Percentiles rank a stretch among this genome's conserved stretches.
Conservation (phyloP, 2,329 filamentous ascomycete species). For the Elsinoe ampelina region DNA sequence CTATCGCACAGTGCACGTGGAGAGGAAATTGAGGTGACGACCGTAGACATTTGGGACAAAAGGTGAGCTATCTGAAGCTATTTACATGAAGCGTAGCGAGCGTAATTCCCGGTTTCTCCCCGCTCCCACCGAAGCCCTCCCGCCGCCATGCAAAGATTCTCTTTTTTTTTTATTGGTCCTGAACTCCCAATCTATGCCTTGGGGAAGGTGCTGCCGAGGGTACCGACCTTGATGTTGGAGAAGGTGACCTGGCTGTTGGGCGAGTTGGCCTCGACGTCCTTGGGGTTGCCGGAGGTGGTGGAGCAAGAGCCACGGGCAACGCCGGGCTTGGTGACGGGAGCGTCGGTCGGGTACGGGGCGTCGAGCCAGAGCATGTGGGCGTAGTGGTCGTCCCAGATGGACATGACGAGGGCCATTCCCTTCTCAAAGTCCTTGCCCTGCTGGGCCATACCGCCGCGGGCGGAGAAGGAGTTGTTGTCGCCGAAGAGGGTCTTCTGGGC, state of each 20-base stretch:
- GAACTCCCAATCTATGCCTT: background rate
- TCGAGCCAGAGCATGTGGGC: constrained; percentile 69
- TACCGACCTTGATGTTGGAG: constrained; percentile 21
- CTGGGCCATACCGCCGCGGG: constrained; percentile 46
- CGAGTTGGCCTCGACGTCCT: constrained; percentile 17
- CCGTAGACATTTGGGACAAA: constrained; percentile 1
- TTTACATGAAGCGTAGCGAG: constrained; percentile 10
- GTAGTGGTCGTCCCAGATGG: constrained; percentile 55
- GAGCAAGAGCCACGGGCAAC: constrained; percentile 20
- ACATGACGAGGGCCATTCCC: constrained; percentile 53
- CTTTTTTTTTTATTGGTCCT: background rate
- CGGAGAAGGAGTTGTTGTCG: constrained; percentile 40
- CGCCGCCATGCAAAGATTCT: background rate
- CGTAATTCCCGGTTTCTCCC: background rate
- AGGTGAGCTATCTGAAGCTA: constrained; percentile 1
- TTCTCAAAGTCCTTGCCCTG: constrained; percentile 47
- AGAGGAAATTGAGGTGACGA: background rate
- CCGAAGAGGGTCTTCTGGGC: constrained; percentile 24
- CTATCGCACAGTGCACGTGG: background rate
- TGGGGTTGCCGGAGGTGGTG: constrained; percentile 18
- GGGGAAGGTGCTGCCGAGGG: constrained; percentile 17
- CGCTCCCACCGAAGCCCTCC: background rate
- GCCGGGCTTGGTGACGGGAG: constrained; percentile 17
- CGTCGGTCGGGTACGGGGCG: constrained; percentile 24
- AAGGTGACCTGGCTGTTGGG: constrained; percentile 19